Evolutionary conservation across 2,329 filamentous ascomycete species (phyloP).

Genomic region (Fusarium sp.): DNA sequence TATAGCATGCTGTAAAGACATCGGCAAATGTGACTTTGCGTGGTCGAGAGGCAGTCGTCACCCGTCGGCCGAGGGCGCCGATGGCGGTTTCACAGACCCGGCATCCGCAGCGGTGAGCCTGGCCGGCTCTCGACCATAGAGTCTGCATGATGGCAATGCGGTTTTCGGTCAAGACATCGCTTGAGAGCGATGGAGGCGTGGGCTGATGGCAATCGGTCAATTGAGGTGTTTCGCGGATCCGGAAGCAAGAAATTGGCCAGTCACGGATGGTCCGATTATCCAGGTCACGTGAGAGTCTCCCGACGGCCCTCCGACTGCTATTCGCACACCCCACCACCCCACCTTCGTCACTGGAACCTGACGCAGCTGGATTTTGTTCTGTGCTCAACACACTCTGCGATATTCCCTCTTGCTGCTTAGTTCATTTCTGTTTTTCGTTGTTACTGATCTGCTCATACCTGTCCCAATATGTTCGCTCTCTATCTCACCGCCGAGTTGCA

Average conservation of each 20-base stretch:
- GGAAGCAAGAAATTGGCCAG: slow-evolving; percentile 39
- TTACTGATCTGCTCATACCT: neutral
- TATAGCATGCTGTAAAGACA: slow-evolving; percentile 75
- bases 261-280: slow-evolving; percentile 44
- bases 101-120: slow-evolving; percentile 73
- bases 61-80: slow-evolving; percentile 61
- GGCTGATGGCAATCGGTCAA: slow-evolving; percentile 30
- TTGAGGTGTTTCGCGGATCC: slow-evolving; percentile 40
- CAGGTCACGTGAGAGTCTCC: slow-evolving; percentile 37
- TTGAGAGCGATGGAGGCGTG: slow-evolving; percentile 20
- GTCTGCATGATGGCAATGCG: slow-evolving; percentile 70
- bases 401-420: neutral
- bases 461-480: slow-evolving; percentile 71
- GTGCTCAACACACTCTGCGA: slow-evolving; percentile 2
- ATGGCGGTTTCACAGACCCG: slow-evolving; percentile 67
- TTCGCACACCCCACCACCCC: slow-evolving; percentile 44
- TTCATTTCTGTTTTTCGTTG: neutral
- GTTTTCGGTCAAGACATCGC: slow-evolving; percentile 40
- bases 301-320: slow-evolving; percentile 21
- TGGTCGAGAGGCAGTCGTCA: slow-evolving; percentile 61
- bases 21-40: slow-evolving; percentile 64
- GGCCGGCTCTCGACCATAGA: slow-evolving; percentile 75
- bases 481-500: slow-evolving; percentile 75
- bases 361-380: slow-evolving; percentile 23
- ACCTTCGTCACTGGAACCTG: slow-evolving; percentile 31